Evolutionary conservation across 495 filamentous ascomycete species (phyloP).

Genomic region (Tuber indicum): DNA sequence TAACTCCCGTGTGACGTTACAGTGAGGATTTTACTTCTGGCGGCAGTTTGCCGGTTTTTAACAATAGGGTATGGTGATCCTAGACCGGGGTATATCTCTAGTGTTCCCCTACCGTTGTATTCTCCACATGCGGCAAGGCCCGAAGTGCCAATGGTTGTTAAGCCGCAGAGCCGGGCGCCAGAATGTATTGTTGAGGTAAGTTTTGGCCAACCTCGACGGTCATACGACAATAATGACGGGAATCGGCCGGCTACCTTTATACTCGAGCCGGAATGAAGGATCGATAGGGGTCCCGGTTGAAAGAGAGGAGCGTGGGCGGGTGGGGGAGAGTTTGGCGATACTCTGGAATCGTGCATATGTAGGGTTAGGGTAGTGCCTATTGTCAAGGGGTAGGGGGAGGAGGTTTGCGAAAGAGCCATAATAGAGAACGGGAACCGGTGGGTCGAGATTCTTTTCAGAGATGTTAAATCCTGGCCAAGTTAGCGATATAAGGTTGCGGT

Average conservation of each 20-base stretch:
- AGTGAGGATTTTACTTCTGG: constrained; percentile 72
- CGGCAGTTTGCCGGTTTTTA: constrained; percentile 78
- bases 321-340: constrained; percentile 42
- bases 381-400: constrained; percentile 66
- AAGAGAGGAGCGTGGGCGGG: constrained; percentile 56
- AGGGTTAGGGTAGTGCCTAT: constrained; percentile 77
- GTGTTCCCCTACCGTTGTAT: constrained; percentile 84
- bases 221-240: constrained; percentile 81
- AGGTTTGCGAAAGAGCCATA: constrained; percentile 71
- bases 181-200: constrained; percentile 73
- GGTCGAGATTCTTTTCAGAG: constrained; percentile 62
- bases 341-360: constrained; percentile 74
- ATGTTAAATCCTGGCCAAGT: constrained; percentile 50
- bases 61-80: constrained; percentile 37
- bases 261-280: constrained; percentile 61
- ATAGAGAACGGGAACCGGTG: constrained; percentile 77
- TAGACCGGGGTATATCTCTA: constrained; percentile 70
- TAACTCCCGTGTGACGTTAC: constrained; percentile 78
- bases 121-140: constrained; percentile 79
- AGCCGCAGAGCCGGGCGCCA: constrained; percentile 70
- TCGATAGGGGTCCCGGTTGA: constrained; percentile 73
- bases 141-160: constrained; percentile 59
- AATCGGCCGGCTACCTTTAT: constrained; percentile 86
- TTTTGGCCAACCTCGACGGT: constrained; percentile 76
- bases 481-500: neutral